Evolutionary conservation across 495 filamentous ascomycete species (phyloP).

Genomic region (Poronia punctata): DNA sequence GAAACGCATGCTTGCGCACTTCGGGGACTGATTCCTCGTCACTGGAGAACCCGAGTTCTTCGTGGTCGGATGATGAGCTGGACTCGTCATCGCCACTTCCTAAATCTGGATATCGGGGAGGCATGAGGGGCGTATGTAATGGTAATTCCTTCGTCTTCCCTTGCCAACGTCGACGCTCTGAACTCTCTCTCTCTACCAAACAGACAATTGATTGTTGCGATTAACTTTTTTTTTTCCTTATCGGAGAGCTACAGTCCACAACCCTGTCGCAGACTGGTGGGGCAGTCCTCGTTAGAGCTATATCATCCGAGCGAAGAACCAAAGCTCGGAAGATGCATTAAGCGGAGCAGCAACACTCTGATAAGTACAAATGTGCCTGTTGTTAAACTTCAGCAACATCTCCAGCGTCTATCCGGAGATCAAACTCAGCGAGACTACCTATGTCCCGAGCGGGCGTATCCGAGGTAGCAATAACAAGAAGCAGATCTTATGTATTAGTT

Average conservation of each 20-base stretch:
- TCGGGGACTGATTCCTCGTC: conserved; percentile 19
- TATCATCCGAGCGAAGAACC: no score
- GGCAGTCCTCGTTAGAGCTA: neutral
- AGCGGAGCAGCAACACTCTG: no score
- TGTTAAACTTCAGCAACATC: no score
- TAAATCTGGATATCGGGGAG: conserved; percentile 25
- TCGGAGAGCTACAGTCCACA: conserved; percentile 17
- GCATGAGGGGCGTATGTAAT: conserved; percentile 13
- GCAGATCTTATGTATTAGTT: neutral
- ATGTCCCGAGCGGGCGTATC: no score
- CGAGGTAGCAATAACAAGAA: no score
- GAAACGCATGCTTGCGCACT: conserved; percentile 15
- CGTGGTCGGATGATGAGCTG: conserved; percentile 18
- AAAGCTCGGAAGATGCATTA: no score
- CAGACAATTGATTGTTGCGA: no score
- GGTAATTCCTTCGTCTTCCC: conserved; percentile 8
- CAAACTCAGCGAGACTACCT: no score
- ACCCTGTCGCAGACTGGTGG: neutral
- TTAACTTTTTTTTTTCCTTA: conserved; percentile 29
- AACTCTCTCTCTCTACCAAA: conserved; percentile 5
- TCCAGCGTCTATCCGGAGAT: no score
- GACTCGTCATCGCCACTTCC: conserved; percentile 30
- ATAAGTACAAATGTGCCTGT: no score
- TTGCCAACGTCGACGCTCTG: conserved; percentile 9
- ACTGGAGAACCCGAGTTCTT: conserved; percentile 15